phyloP scores from a whole-genome alignment of 495 filamentous ascomycete genomes.

The Talaromyces ruber region DNA sequence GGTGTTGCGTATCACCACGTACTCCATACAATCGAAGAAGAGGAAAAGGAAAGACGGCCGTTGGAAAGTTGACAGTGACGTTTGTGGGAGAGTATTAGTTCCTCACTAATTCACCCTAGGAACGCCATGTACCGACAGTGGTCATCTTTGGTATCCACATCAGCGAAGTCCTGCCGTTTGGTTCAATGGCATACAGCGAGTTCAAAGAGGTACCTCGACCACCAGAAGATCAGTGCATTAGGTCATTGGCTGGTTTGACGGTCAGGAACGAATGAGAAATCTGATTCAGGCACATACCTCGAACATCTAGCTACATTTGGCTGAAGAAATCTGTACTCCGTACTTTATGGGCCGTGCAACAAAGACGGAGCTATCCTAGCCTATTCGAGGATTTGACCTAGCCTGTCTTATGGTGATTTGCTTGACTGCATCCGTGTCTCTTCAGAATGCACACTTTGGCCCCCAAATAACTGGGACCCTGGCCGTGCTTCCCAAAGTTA shows the following conservation, averaged over 20 bases:
- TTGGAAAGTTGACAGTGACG: not conserved
- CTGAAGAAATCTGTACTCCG: not conserved
- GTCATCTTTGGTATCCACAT: not conserved
- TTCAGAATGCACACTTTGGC: not conserved
- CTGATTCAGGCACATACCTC: not conserved
- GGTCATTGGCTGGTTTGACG: not conserved
- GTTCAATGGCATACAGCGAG: not conserved
- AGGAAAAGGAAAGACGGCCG: not conserved
- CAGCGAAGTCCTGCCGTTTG: not conserved
- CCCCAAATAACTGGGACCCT: not conserved
- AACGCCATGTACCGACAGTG: not conserved
- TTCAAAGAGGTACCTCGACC: not conserved
- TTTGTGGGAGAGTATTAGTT: not conserved
- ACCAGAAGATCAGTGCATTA: not conserved
- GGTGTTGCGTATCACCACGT: not conserved
- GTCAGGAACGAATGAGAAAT: not conserved
- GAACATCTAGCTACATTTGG: not conserved
- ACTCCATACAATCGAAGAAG: not conserved
- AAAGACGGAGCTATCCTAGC: not conserved
- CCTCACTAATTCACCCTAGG: not conserved
- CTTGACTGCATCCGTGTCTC: not conserved
- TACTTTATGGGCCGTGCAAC: not conserved
- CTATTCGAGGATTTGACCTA: not conserved
- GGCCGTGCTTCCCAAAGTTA: not conserved
- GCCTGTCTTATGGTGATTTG: not conserved